Conservation (phyloP, 2,329 filamentous ascomycete genomes). For the Ceratocystis alfenasii region DNA sequence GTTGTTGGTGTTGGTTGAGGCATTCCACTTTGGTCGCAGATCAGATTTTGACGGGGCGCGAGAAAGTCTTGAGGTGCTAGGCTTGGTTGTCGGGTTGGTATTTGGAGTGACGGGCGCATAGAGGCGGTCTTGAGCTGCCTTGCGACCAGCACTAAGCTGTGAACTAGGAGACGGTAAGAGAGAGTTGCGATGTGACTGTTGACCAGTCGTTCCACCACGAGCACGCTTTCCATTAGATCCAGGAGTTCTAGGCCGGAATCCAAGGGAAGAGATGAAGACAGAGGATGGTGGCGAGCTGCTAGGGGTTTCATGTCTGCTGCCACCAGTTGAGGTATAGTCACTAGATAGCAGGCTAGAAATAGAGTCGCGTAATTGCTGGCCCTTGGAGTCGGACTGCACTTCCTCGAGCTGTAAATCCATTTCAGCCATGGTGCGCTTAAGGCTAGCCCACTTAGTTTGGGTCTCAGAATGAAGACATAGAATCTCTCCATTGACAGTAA, state of each 20-base stretch:
- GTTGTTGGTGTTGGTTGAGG: constrained; percentile 50
- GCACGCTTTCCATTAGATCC: constrained; percentile 33
- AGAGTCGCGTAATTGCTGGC: constrained; percentile 75
- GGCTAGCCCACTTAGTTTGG: constrained; percentile 63
- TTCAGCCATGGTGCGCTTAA: constrained; percentile 65
- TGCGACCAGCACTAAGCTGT: constrained; percentile 32
- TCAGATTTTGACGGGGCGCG: constrained; percentile 38
- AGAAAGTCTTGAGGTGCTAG: constrained; percentile 27
- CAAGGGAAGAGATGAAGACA: constrained; percentile 46
- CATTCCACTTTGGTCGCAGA: constrained; percentile 61
- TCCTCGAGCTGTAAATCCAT: constrained; percentile 68
- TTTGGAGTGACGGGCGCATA: constrained; percentile 32
- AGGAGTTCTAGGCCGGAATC: constrained; percentile 39
- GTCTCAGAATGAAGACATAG: constrained; percentile 75
- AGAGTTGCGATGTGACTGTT: constrained; percentile 36
- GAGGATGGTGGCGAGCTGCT: constrained; percentile 54
- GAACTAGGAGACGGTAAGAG: constrained; percentile 36
- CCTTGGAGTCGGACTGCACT: constrained; percentile 47
- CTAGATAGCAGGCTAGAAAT: constrained; percentile 78
- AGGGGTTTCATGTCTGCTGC: constrained; percentile 58
- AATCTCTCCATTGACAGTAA: constrained; percentile 94
- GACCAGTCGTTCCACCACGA: constrained; percentile 38
- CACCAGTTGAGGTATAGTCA: constrained; percentile 54
- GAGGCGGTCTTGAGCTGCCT: constrained; percentile 34
- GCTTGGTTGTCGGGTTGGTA: background rate